Percentiles rank a stretch among this genome's conserved stretches.
Evolutionary conservation across 441 rosid species (phyloP).

Genomic region (Gossypium gossypioides): DNA sequence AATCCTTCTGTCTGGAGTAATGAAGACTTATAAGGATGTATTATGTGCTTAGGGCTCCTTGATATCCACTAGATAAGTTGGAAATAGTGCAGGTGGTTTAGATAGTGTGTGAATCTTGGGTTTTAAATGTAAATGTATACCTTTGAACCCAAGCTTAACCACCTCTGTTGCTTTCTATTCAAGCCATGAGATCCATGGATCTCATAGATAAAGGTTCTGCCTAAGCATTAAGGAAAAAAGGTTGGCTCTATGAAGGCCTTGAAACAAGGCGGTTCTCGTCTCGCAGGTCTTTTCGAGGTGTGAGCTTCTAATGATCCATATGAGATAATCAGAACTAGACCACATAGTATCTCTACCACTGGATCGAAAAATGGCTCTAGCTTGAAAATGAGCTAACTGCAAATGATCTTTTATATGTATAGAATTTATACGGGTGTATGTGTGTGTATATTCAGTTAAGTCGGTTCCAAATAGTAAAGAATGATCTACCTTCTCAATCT

Average conservation of each 20-base stretch:
- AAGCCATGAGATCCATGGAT: not conserved
- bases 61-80: conserved; percentile 1
- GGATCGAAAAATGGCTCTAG: not conserved
- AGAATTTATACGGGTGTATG: not conserved
- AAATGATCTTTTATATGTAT: not conserved
- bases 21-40: not conserved
- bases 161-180: not conserved
- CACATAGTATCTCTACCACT: not conserved
- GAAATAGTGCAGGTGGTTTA: not conserved
- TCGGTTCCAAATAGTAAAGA: conserved; percentile 2
- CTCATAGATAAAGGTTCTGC: not conserved
- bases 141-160: not conserved
- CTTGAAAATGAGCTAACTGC: not conserved
- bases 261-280: not conserved
- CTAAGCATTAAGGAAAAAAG: not conserved
- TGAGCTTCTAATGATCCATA: not conserved
- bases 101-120: not conserved
- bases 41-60: not conserved
- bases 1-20: not conserved
- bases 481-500: conserved; percentile 51
- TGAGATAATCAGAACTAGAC: not conserved
- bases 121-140: not conserved
- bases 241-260: not conserved
- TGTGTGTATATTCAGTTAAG: not conserved
- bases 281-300: not conserved